Base-by-base conservation (phyloP, 441 rosid genomes). In the Gossypium trilobum region DNA sequence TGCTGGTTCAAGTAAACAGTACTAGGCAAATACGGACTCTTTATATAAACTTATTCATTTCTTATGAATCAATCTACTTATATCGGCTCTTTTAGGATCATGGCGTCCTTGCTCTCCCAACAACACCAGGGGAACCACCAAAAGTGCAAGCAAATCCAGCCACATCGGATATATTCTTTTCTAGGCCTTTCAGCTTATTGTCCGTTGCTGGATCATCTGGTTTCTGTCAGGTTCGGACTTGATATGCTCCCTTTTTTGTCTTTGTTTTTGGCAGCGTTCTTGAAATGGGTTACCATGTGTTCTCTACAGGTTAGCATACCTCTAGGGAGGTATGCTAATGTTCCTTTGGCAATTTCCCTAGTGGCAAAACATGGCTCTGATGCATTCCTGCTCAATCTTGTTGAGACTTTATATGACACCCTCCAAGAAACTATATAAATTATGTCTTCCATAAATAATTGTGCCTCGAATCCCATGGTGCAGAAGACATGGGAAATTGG, bases 151-250 rank as follows among this genome's bases (percentile, higher is more conserved):
- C 84, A 25, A 89, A 92, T 73, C 73, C 89, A 71, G 68, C 78
- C 1, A 70, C 80, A 44, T 80, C 89, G 14, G 94, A 90, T 77
- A 56, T 76, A 4, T 82, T 85, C 73, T 77, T 85, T 10, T 84
- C 79, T 33, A 82, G 82, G 84, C 90, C 97, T 61, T 92, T 89
- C 22, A 82, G 92, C 83, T 84, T 91, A 82, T 85, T 89, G 58
- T 89, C 94, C 1, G 78, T 92, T 33, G 87, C 91, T 5, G 95
- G 92, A 16, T 84, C 88, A 54, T 94, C 97, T 20, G 97, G 99
- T 73, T 87, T 86, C 80, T 94, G 97, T 77, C 99, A 90, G 97
- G 97, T 85, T 16, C 60, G 48, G 42, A 75, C 78, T 25, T 22
- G 51, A 19, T 54, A 70, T 63, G 5, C 11, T 14, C 16, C 44